Base-by-base conservation (phyloP, 2,329 filamentous ascomycete species). In the Colletotrichum cuscutae region DNA sequence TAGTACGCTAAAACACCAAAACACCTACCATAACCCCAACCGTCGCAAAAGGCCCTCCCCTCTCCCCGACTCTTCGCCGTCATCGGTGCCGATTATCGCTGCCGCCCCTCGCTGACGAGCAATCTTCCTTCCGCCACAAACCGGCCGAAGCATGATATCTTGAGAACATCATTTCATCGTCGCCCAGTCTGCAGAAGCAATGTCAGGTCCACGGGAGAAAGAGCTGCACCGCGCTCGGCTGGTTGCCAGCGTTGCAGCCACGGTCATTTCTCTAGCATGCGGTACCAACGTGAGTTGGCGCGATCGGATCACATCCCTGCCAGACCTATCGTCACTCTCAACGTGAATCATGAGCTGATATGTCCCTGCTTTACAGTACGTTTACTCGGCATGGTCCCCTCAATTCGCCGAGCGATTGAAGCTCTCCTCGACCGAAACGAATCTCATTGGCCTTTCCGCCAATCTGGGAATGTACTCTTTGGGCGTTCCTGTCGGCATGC, bases 301-400 rank as follows among this genome's bases (percentile, higher is more conserved):
- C 57, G 68, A 64, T 35, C 49, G 49, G n/a, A 63, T 35, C 28
- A 22, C 35, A 35, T 35, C 13, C 49, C 22, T 64, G 26, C 28
- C 30, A 24, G 28, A 35, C 32, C n/a, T 54, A 22, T 42, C 19
- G n/a, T 26, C 28, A 19, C 11, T n/a, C 37, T 22, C 19, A 32
- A 11, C 22, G 46, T 6, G 11, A n/a, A 46, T 13, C 9, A 26
- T 7, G 57, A 46, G 53, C 71, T 73, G 53, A 72, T 37, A 24
- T 62, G 37, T 9, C 15, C 5, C 24, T n/a, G 32, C 63, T 46
- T 19, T 64, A 62, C 80, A 98, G 95, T 98, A 99, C 90, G 96
- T 95, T 80, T 99, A 98, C 84, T 98, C 95, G 68, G 96, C 96
- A 83, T 99, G 97, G 95, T 95, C 94, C 15, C 97, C 97, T 24